A percentile compares a stretch with the other conserved stretches of the same genome.
phyloP scores from a whole-genome alignment of 306 rosid species.

The Cicer chorassanicum region DNA sequence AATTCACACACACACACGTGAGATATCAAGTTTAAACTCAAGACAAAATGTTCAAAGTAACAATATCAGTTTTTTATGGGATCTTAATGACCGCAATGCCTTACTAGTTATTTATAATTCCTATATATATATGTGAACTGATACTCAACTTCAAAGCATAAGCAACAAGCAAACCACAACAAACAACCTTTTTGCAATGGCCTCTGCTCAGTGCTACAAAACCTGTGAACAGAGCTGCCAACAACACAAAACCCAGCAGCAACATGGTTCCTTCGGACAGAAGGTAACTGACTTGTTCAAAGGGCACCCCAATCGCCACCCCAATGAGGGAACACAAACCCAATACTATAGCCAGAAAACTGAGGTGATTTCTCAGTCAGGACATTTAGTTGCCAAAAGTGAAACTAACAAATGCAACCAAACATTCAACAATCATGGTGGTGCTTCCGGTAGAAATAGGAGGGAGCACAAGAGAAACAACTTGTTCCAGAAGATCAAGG shows the following conservation, averaged over 20 bases:
- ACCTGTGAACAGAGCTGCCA: constrained; percentile 39
- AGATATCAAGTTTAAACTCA: too few species aligned
- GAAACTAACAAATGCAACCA: constrained; percentile 3
- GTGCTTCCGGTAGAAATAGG: background rate
- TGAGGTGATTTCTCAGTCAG: background rate
- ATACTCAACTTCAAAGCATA: background rate
- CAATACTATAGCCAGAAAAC: constrained; percentile 15
- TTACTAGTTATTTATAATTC: background rate
- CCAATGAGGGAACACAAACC: constrained; percentile 35
- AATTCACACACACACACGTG: too few species aligned
- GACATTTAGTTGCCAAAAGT: constrained; percentile 21
- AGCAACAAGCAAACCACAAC: background rate
- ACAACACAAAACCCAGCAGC: constrained; percentile 3
- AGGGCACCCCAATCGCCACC: constrained; percentile 8
- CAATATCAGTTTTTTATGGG: too few species aligned
- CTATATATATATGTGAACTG: background rate
- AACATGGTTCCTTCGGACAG: constrained; percentile 33
- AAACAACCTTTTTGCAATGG: constrained; percentile 11
- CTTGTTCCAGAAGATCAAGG: constrained; percentile 41
- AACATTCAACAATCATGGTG: background rate
- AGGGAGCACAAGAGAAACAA: constrained; percentile 25
- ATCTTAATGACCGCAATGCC: too few species aligned
- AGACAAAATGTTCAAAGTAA: too few species aligned
- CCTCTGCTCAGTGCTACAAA: constrained; percentile 46
- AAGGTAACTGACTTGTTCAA: constrained; percentile 38